phyloP scores from a whole-genome alignment of 306 rosid genomes.

The Trifolium dubium region DNA sequence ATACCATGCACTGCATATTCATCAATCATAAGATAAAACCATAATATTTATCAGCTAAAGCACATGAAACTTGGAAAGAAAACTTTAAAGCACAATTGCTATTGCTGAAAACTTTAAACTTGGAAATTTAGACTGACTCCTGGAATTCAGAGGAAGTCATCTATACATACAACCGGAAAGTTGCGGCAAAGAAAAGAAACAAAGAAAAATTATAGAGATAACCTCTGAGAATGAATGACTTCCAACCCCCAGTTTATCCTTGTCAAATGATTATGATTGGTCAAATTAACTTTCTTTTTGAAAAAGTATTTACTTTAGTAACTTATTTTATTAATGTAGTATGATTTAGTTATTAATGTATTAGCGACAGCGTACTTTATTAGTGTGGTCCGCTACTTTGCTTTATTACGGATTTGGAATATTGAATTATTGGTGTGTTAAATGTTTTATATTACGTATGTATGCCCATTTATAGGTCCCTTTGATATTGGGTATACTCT shows the following conservation, averaged over 20 bases:
- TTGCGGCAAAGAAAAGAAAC: neutral
- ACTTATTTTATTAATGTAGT: neutral
- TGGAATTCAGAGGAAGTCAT: slow-evolving; percentile 2
- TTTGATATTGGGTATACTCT: neutral
- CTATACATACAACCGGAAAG: neutral
- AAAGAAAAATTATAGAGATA: neutral
- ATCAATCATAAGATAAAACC: slow-evolving; percentile 29
- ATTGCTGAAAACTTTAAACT: neutral
- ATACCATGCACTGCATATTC: slow-evolving; percentile 49
- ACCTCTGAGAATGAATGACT: neutral
- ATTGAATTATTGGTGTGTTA: neutral
- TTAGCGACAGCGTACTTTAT: neutral
- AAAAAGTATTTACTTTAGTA: neutral
- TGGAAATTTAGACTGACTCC: neutral
- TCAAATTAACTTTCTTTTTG: neutral
- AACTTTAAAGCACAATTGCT: slow-evolving; percentile 5
- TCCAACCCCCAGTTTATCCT: neutral
- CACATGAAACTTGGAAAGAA: neutral
- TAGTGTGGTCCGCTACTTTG: neutral
- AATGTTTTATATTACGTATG: neutral
- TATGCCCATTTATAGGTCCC: slow-evolving; percentile 3
- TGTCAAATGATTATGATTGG: neutral
- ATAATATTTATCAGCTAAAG: slow-evolving; percentile 34
- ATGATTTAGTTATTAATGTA: neutral
- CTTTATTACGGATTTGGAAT: neutral